phyloP scores from a whole-genome alignment of 306 rosid species.

The Trifolium pratense region DNA sequence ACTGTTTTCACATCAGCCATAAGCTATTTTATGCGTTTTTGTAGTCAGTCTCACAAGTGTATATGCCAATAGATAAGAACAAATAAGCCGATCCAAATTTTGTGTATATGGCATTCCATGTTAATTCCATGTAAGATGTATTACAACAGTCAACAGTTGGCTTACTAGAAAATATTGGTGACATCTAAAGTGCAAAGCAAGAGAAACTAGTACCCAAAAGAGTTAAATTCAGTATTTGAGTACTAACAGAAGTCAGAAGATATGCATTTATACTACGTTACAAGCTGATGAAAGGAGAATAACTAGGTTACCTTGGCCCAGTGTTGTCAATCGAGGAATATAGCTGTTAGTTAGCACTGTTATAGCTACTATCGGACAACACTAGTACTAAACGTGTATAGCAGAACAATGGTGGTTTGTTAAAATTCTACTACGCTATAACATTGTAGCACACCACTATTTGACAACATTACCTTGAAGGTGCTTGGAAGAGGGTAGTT shows the following conservation, averaged over 20 bases:
- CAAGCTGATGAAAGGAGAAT: not conserved
- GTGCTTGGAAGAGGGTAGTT: no score
- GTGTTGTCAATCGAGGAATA: not conserved
- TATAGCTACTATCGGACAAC: no score
- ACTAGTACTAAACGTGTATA: not conserved
- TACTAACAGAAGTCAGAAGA: no score
- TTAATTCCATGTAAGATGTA: conserved; percentile 12
- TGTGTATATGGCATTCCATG: not conserved
- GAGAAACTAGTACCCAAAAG: not conserved
- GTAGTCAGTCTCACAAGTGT: no score
- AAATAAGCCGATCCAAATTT: not conserved
- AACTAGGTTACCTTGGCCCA: not conserved
- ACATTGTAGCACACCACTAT: not conserved
- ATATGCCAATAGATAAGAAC: no score
- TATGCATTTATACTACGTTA: no score
- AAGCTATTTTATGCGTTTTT: no score
- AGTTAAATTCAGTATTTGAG: no score
- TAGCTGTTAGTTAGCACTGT: not conserved
- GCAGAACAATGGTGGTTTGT: not conserved
- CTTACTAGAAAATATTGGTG: not conserved
- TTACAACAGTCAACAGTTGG: not conserved
- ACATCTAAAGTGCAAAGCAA: conserved; percentile 1
- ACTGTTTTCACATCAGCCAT: no score
- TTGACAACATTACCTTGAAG: not conserved
- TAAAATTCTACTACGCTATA: no score